Conservation (phyloP, 176 grass and related monocot genomes). For the Neostapfia colusana region DNA sequence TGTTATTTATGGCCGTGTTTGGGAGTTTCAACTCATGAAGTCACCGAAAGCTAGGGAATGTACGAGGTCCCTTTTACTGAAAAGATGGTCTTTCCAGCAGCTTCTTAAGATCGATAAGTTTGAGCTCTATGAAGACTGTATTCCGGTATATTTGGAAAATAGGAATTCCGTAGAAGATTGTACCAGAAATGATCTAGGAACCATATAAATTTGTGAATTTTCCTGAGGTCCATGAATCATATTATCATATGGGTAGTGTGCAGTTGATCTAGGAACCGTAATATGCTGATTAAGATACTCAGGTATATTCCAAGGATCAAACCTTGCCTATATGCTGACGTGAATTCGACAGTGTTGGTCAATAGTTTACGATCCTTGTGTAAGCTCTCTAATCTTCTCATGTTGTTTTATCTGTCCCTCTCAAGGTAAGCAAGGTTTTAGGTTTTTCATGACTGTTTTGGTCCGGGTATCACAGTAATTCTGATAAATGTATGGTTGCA, state of each 20-base stretch:
- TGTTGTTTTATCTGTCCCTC: neutral
- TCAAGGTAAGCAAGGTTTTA: neutral
- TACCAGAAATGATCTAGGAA: neutral
- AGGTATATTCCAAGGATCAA: conserved; percentile 43
- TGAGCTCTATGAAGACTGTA: neutral
- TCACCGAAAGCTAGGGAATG: neutral
- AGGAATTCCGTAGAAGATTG: neutral
- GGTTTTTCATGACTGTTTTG: neutral
- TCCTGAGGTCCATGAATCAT: neutral
- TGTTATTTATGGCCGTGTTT: neutral
- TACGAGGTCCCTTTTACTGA: neutral
- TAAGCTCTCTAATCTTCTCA: neutral
- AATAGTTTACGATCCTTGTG: neutral
- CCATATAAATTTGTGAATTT: conserved; percentile 1
- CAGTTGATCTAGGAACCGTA: too few species aligned
- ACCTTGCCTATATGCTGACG: neutral
- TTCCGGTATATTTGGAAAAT: neutral
- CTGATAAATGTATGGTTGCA: neutral
- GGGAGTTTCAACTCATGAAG: neutral
- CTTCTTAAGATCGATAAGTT: neutral
- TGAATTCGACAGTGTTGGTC: neutral
- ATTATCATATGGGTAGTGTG: neutral
- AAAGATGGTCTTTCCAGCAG: neutral
- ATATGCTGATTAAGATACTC: too few species aligned
- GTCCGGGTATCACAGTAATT: neutral